Conservation (phyloP, 202 grass and related monocot genomes). For the Elaeis oleifera region DNA sequence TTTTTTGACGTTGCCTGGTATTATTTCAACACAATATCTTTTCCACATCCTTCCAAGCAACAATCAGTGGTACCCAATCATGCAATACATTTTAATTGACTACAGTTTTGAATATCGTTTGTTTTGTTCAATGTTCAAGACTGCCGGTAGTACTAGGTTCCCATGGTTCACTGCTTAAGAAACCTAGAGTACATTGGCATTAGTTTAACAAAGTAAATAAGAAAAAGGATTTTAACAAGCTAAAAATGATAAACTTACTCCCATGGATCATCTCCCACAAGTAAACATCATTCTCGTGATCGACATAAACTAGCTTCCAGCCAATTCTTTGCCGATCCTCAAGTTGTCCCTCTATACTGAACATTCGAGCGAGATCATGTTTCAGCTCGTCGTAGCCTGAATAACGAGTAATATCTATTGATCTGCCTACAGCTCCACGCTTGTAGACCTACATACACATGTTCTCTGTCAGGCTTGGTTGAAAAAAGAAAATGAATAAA, state of each 20-base stretch:
- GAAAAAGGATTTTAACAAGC: not conserved
- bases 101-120: too few relatives aligned
- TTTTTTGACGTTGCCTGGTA: too few relatives aligned
- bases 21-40: too few relatives aligned
- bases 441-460: constrained; percentile 62
- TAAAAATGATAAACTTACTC: constrained; percentile 56
- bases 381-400: constrained; percentile 68
- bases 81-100: too few relatives aligned
- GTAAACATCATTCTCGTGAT: constrained; percentile 83
- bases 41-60: too few relatives aligned
- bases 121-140: too few relatives aligned
- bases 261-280: constrained; percentile 89
- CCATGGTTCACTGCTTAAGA: too few relatives aligned
- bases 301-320: constrained; percentile 82
- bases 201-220: too few relatives aligned
- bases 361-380: constrained; percentile 62
- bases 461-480: not conserved
- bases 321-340: constrained; percentile 63
- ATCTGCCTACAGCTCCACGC: constrained; percentile 67
- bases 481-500: too few relatives aligned
- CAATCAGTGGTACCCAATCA: too few relatives aligned
- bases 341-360: constrained; percentile 78
- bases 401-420: constrained; percentile 79
- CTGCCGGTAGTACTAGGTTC: too few relatives aligned
- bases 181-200: too few relatives aligned